phyloP scores from a whole-genome alignment of 2,329 filamentous ascomycete species.

The Trichoderma harzianum region DNA sequence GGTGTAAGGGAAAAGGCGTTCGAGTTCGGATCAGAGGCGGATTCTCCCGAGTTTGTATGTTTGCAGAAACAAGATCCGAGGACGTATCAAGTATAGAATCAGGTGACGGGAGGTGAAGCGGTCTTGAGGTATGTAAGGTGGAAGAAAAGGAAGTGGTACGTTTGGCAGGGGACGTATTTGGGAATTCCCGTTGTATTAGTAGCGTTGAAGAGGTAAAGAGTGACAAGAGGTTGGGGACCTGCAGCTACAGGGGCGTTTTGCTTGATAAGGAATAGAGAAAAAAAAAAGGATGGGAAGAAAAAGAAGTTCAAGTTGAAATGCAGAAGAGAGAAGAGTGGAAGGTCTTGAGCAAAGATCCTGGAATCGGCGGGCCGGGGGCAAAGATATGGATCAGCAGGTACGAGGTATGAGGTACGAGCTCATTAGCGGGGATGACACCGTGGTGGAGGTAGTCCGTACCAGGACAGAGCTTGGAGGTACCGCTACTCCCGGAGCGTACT shows the following conservation, averaged over 20 bases:
- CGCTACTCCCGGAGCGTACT: background rate
- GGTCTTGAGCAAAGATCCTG: slow-evolving; percentile 9
- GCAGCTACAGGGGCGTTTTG: slow-evolving; percentile 9
- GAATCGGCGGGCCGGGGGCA: slow-evolving; percentile 8
- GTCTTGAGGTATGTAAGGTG: background rate
- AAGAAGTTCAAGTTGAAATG: slow-evolving; percentile 10
- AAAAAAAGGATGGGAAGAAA: background rate
- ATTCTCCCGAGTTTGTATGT: background rate
- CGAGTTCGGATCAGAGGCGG: background rate
- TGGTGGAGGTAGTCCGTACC: background rate
- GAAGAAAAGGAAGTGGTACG: background rate
- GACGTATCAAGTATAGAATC: background rate
- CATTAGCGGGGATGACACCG: background rate
- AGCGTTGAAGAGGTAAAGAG: slow-evolving; percentile 13
- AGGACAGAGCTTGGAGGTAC: background rate
- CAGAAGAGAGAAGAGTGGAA: slow-evolving; percentile 14
- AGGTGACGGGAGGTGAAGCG: background rate
- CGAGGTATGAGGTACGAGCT: slow-evolving; percentile 14
- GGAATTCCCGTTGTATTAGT: slow-evolving; percentile 11
- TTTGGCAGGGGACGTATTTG: background rate
- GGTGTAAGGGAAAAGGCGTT: background rate
- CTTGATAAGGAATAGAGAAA: slow-evolving; percentile 6
- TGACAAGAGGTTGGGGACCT: slow-evolving; percentile 17
- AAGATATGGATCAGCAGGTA: slow-evolving; percentile 11
- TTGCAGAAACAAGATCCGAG: background rate